Evolutionary conservation across 1,139 yeast species (phyloP).

Genomic region (Magnusiomyces suaveolens): DNA sequence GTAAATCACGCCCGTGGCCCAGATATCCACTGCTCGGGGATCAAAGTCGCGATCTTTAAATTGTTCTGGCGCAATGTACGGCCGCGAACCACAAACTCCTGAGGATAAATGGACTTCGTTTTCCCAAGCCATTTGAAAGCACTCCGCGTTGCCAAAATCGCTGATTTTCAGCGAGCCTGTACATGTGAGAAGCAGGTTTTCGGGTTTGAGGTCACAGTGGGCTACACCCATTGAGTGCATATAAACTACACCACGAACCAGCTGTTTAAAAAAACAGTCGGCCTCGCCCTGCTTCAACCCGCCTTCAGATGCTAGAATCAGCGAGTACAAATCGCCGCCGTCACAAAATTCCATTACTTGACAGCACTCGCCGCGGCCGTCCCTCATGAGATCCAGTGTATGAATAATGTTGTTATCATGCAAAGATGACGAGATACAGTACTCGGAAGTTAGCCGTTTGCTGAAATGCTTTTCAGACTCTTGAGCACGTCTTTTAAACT

Average conservation of each 20-base stretch:
- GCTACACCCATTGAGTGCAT: constrained; percentile 98
- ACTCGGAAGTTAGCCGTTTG: constrained; percentile 71
- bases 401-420: constrained; percentile 74
- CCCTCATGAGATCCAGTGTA: constrained; percentile 78
- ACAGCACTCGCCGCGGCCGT: constrained; percentile 85
- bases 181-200: constrained; percentile 71
- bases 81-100: constrained; percentile 89
- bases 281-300: constrained; percentile 74
- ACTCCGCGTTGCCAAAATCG: constrained; percentile 93
- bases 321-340: constrained; percentile 87
- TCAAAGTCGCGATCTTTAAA: constrained; percentile 68
- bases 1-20: constrained; percentile 95
- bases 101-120: constrained; percentile 68
- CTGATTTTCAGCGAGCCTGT: constrained; percentile 78
- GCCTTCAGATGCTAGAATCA: constrained; percentile 75
- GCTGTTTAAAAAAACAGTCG: constrained; percentile 89
- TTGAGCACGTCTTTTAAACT: constrained; percentile 48
- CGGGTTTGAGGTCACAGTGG: constrained; percentile 93
- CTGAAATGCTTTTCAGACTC: constrained; percentile 55
- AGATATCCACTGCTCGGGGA: constrained; percentile 83
- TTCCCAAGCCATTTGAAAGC: constrained; percentile 97
- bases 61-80: constrained; percentile 96
- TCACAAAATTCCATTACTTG: constrained; percentile 96
- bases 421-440: constrained; percentile 73
- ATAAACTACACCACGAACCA: constrained; percentile 81